Evolutionary conservation across 139 green algal genomes (phyloP).

Genomic region (Pleodorina starrii): DNA sequence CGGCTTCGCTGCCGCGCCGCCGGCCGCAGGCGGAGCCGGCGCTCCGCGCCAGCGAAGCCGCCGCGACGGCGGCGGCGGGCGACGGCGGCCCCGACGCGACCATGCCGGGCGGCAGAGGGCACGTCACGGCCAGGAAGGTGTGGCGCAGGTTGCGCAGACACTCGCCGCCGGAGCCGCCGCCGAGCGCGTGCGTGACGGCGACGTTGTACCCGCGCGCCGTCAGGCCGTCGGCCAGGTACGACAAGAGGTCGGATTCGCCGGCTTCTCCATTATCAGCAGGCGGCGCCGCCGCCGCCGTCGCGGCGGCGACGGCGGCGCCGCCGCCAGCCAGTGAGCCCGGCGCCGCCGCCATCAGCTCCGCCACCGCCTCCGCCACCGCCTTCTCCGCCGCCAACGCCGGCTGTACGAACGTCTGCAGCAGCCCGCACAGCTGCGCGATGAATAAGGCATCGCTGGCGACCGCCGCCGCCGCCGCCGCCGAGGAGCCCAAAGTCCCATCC

Average conservation of each 20-base stretch:
- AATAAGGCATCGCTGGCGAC: neutral
- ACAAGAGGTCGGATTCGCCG: neutral
- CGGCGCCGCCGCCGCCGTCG: neutral
- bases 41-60: neutral
- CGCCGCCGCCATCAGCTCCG: slow-evolving; percentile 2
- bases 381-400: slow-evolving; percentile 34
- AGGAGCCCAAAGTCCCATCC: neutral
- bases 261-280: no score
- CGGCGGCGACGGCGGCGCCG: neutral
- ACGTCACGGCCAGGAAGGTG: slow-evolving; percentile 68
- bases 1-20: neutral
- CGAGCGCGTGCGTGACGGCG: slow-evolving; percentile 25
- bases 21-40: neutral
- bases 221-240: slow-evolving; percentile 38
- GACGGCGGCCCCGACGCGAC: neutral
- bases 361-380: slow-evolving; percentile 24
- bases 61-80: neutral
- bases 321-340: neutral
- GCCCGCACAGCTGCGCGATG: neutral
- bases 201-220: slow-evolving; percentile 21
- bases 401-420: slow-evolving; percentile 30
- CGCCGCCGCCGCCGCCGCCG: neutral
- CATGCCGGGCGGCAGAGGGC: neutral
- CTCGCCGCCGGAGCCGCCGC: slow-evolving; percentile 45
- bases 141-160: slow-evolving; percentile 81